phyloP scores from a whole-genome alignment of 768 basidiomycete species.

The Rhizopogon vesiculosus region DNA sequence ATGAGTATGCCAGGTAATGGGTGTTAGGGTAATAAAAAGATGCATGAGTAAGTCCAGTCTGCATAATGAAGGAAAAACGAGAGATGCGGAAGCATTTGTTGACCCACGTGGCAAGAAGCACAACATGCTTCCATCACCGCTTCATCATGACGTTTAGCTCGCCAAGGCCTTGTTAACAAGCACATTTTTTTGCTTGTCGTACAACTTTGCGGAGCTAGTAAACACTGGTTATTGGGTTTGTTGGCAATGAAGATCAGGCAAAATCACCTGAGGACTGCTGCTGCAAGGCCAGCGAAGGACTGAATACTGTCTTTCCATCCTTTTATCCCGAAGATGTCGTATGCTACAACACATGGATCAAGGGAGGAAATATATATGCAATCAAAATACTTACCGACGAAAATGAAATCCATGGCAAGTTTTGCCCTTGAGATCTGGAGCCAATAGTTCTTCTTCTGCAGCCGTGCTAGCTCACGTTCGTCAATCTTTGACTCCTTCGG shows the following conservation, averaged over 20 bases:
- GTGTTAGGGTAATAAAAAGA: neutral
- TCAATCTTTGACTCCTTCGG: constrained; percentile 54
- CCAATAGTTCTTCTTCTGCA: constrained; percentile 75
- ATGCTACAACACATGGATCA: constrained; percentile 43
- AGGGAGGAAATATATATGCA: constrained; percentile 3
- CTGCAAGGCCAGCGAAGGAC: constrained; percentile 60
- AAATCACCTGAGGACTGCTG: constrained; percentile 70
- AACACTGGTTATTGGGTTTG: constrained; percentile 1
- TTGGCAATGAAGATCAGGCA: neutral
- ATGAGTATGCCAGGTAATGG: neutral
- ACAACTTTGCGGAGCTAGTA: constrained; percentile 67
- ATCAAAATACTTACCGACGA: constrained; percentile 63
- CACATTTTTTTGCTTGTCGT: constrained; percentile 61
- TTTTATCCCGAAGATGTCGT: constrained; percentile 70
- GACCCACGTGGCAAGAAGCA: neutral
- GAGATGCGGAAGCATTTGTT: neutral
- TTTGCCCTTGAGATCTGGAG: constrained; percentile 65
- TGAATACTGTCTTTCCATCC: constrained; percentile 57
- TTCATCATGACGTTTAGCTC: constrained; percentile 1
- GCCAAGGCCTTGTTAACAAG: constrained; percentile 47
- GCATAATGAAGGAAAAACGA: neutral
- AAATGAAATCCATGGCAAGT: constrained; percentile 79
- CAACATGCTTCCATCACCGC: neutral
- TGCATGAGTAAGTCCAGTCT: neutral
- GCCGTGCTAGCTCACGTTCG: constrained; percentile 62